Base-by-base conservation (phyloP, 169 alveolate genomes). In the Plasmodium gaboni region DNA sequence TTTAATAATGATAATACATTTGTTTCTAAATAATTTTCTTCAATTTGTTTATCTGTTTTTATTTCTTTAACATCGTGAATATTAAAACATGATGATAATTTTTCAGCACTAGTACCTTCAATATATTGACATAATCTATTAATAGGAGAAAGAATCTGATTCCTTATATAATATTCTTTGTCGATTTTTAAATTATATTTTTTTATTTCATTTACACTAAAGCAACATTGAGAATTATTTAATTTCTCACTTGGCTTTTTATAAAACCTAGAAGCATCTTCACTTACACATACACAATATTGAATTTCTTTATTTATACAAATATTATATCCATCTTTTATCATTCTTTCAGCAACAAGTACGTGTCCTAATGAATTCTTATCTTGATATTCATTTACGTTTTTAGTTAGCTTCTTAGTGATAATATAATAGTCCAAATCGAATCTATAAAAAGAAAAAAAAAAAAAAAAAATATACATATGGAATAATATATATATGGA, bases 351-450 rank as follows among this genome's bases (percentile, higher is more conserved):
- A 51, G 99, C 99, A 28, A 97, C 99, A 44, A 95, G 92, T 10
- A 97, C 99, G 88, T 97, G 99, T 13, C 96, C 98, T 96, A 42
- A 99, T 96, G 69, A 99, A 98, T 71, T 97, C 91, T 89, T 91
- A 98, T 63, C 97, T 96, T 69, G 96, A 95, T 85, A 98, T 76
- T 10, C 97, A 96, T 63, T 93, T 87, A 73, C 95, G 59, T 64
- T 88, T 64, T 32, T 87, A 26, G 72, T 64, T 69, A 68, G 65
- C 46, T 67, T 70, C n/a, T 59, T 90, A 46, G 91, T 91, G 22
- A 85, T 85, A 1, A 70, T 68, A 42, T 69, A 85, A 53, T 42
- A 71, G 12, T 85, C 92, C 53, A 85, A 61, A 22, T 85, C 92
- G 74, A 85, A 85, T 57, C 92, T 85, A 24, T 28, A 28, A 46